Conservation (phyloP, 2,329 filamentous ascomycete genomes). For the Alternaria gaisen region DNA sequence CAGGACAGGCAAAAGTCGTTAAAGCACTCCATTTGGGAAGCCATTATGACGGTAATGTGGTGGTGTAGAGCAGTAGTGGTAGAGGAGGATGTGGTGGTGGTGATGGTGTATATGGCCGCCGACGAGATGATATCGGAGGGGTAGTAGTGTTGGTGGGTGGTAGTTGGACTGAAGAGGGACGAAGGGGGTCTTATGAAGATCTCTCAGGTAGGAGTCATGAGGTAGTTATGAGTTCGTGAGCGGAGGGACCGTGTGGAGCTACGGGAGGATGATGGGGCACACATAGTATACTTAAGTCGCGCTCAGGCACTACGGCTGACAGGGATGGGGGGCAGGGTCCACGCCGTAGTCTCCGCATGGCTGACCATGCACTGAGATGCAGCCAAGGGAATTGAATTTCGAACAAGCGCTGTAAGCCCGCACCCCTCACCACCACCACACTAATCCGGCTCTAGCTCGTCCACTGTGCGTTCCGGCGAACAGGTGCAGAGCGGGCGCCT, state of each 20-base stretch:
- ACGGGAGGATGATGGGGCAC: slow-evolving; percentile 38
- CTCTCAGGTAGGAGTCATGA: slow-evolving; percentile 31
- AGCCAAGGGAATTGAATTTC: slow-evolving; percentile 29
- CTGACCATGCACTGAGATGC: slow-evolving; percentile 11
- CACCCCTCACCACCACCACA: slow-evolving; percentile 28
- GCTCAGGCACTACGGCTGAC: slow-evolving; percentile 35
- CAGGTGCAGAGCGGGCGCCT: slow-evolving; percentile 27
- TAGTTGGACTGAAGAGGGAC: slow-evolving; percentile 10
- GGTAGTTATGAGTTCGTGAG: slow-evolving; percentile 25
- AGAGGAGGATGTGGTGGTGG: slow-evolving; percentile 3
- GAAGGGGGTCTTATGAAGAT: slow-evolving; percentile 2
- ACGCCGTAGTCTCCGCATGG: slow-evolving; percentile 14
- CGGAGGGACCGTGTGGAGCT: slow-evolving; percentile 38
- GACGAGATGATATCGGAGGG: background rate
- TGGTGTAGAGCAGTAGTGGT: slow-evolving; percentile 1
- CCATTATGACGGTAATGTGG: slow-evolving; percentile 34
- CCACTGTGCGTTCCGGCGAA: slow-evolving; percentile 24
- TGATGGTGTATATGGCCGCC: slow-evolving; percentile 3
- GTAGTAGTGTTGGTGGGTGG: background rate
- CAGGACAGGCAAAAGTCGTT: slow-evolving; percentile 94
- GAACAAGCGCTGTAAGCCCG: slow-evolving; percentile 28
- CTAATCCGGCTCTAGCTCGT: slow-evolving; percentile 17
- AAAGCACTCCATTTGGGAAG: slow-evolving; percentile 71
- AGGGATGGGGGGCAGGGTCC: slow-evolving; percentile 25
- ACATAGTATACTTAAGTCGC: slow-evolving; percentile 32